Conservation (phyloP, 345 rosid genomes). For the Leavenworthia alabamica region DNA sequence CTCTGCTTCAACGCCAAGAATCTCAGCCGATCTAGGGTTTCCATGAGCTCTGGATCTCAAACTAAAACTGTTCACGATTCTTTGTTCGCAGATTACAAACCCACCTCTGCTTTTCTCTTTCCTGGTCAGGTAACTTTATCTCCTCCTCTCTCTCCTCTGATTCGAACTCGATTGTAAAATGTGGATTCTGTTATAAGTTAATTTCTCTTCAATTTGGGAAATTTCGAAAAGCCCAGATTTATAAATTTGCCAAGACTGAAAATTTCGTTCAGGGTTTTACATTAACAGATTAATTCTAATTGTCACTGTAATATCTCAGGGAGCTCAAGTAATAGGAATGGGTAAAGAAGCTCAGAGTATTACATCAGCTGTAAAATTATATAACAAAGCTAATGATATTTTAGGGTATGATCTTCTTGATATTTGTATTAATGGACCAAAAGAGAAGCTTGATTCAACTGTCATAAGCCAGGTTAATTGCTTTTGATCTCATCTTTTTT, state of each 20-base stretch:
- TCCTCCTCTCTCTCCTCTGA: background rate
- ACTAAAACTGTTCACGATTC: constrained; percentile 46
- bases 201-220: background rate
- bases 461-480: constrained; percentile 99
- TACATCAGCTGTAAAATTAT: constrained; percentile 69
- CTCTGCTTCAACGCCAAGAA: constrained; percentile 30
- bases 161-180: background rate
- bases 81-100: constrained; percentile 68
- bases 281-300: background rate
- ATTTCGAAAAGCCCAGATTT: background rate
- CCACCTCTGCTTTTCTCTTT: constrained; percentile 68
- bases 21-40: constrained; percentile 51
- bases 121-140: constrained; percentile 76
- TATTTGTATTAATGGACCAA: constrained; percentile 82
- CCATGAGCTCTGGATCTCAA: constrained; percentile 66
- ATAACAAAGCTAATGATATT: constrained; percentile 71
- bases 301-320: constrained; percentile 37
- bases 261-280: background rate
- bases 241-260: background rate
- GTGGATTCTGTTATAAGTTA: background rate
- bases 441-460: constrained; percentile 91
- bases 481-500: background rate
- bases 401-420: constrained; percentile 95
- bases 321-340: constrained; percentile 97
- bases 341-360: constrained; percentile 83